Conservation (phyloP, 768 basidiomycete species). For the Ramaria sp. region DNA sequence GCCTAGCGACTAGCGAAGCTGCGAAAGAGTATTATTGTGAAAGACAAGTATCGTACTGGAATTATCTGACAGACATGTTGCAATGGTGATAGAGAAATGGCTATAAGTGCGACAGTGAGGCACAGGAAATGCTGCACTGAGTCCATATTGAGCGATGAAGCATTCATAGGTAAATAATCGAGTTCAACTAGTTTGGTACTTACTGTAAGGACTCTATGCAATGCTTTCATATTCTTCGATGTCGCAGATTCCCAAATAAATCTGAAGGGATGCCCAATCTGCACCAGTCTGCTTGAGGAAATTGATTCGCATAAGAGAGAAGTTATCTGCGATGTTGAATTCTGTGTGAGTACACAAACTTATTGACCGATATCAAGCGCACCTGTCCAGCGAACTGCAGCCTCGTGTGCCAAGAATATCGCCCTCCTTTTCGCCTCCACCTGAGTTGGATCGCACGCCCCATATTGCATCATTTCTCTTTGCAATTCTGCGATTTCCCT, state of each 20-base stretch:
- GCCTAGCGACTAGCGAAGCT: neutral
- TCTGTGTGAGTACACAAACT: neutral
- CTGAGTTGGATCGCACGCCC: constrained; percentile 75
- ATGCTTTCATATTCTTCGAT: constrained; percentile 5
- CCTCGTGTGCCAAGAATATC: constrained; percentile 69
- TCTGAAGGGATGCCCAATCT: constrained; percentile 1
- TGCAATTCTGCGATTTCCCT: constrained; percentile 42
- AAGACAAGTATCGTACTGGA: too few relatives aligned
- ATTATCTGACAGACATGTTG: too few relatives aligned
- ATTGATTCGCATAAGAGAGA: neutral
- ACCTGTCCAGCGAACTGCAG: constrained; percentile 86
- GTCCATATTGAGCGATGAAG: too few relatives aligned
- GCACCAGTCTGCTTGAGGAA: constrained; percentile 1
- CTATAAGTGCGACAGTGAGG: neutral
- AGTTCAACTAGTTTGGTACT: neutral
- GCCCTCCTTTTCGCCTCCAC: constrained; percentile 70
- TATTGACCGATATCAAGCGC: constrained; percentile 15
- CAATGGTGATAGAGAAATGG: too few relatives aligned
- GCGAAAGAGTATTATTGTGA: too few relatives aligned
- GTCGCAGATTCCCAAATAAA: constrained; percentile 2
- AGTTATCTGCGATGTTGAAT: constrained; percentile 3
- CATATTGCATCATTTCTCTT: constrained; percentile 65
- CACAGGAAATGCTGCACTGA: neutral
- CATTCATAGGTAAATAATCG: too few relatives aligned
- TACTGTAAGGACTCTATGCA: neutral